A percentile compares a stretch with the other conserved stretches of the same genome.
phyloP scores from a whole-genome alignment of 345 rosid species.

The Murraya koenigii region DNA sequence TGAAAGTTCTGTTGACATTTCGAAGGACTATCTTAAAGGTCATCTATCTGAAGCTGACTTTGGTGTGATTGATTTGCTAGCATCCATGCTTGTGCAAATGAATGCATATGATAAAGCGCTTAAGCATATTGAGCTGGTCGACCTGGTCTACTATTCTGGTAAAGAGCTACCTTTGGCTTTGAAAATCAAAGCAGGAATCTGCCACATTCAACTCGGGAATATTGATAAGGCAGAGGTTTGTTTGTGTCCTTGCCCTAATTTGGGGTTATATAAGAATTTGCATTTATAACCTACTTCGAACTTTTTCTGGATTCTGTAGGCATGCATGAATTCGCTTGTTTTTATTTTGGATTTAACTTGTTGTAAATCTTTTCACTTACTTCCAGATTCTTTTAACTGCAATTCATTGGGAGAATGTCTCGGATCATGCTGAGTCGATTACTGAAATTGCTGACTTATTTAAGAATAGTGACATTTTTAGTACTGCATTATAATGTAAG shows the following conservation, averaged over 20 bases:
- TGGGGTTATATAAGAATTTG: background rate
- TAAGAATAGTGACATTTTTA: background rate
- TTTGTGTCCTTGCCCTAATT: slow-evolving; percentile 17
- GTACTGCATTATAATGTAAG: background rate
- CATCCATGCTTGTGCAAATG: slow-evolving; percentile 58
- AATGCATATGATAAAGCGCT: slow-evolving; percentile 63
- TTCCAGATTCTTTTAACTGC: background rate
- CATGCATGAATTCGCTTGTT: background rate
- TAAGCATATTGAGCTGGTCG: slow-evolving; percentile 47
- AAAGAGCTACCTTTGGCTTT: slow-evolving; percentile 60
- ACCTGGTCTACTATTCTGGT: slow-evolving; percentile 34
- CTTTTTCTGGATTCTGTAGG: background rate
- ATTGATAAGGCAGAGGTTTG: slow-evolving; percentile 82
- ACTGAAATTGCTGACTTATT: background rate
- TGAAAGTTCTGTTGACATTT: background rate
- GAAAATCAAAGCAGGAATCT: slow-evolving; percentile 73
- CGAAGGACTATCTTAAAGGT: slow-evolving; percentile 13
- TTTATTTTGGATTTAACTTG: background rate
- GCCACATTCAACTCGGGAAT: slow-evolving; percentile 68
- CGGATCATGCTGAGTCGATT: background rate
- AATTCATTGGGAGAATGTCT: background rate
- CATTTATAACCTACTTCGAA: background rate
- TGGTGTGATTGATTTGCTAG: slow-evolving; percentile 57
- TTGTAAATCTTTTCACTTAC: background rate
- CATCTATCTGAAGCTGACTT: slow-evolving; percentile 53